Evolutionary conservation across 169 alveolate genomes (phyloP).

Genomic region (Cytauxzoon felis): DNA sequence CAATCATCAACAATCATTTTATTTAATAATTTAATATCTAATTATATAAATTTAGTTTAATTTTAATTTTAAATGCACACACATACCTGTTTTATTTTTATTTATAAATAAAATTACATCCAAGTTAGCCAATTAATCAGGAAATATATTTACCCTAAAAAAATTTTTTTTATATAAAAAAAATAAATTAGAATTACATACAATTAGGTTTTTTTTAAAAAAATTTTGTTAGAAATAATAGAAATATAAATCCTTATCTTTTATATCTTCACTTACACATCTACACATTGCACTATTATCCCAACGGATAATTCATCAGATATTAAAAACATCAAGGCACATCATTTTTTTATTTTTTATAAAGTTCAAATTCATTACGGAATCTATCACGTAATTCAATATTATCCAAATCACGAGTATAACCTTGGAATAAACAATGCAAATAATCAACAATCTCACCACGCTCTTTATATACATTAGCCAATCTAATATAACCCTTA

Average conservation of each 20-base stretch:
- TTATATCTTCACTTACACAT: too few species aligned
- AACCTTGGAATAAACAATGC: slow-evolving; percentile 52
- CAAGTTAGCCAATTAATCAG: too few species aligned
- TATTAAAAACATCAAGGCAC: too few species aligned
- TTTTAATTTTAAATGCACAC: background rate
- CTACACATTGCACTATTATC: too few species aligned
- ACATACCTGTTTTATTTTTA: background rate
- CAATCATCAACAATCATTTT: slow-evolving; percentile 48
- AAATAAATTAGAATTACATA: too few species aligned
- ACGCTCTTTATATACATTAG: slow-evolving; percentile 29
- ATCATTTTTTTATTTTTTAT: background rate
- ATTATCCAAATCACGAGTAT: slow-evolving; percentile 38
- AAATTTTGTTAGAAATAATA: too few species aligned
- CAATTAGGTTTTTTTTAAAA: too few species aligned
- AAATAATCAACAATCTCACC: slow-evolving; percentile 44
- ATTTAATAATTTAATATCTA: background rate
- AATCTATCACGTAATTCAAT: slow-evolving; percentile 24
- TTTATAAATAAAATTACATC: too few species aligned
- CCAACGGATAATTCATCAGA: too few species aligned
- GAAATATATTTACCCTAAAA: too few species aligned
- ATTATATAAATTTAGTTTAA: background rate
- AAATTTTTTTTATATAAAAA: too few species aligned
- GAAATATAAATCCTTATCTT: too few species aligned
- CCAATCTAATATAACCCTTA: slow-evolving; percentile 54
- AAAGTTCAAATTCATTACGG: slow-evolving; percentile 32